Evolutionary conservation across 352 stramenopile species (phyloP).

Genomic region (Phytophthora chlamydospora): DNA sequence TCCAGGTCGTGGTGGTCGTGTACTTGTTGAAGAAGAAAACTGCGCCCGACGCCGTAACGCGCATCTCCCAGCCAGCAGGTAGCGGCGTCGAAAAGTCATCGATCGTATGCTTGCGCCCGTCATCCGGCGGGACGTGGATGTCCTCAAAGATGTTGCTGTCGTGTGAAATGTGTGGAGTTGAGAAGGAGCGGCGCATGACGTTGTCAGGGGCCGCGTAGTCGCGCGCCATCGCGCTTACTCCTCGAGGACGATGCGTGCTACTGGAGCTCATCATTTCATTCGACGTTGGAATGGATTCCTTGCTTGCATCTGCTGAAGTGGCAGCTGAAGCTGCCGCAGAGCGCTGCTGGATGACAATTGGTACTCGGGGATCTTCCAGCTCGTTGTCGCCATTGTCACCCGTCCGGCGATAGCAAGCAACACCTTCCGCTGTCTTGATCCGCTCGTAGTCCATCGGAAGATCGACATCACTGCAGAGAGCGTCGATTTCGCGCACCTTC

Average conservation of each 20-base stretch:
- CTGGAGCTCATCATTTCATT: slow-evolving; percentile 10
- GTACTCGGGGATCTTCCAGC: slow-evolving; percentile 67
- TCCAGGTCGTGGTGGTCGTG: slow-evolving; percentile 78
- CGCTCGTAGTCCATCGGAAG: slow-evolving; percentile 49
- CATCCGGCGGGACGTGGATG: slow-evolving; percentile 56
- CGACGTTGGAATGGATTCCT: not conserved
- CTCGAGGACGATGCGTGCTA: slow-evolving; percentile 31
- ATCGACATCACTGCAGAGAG: slow-evolving; percentile 54
- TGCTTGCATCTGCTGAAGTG: not conserved
- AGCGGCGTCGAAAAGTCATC: slow-evolving; percentile 80
- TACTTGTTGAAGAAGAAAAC: slow-evolving; percentile 86
- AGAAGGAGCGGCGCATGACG: slow-evolving; percentile 46
- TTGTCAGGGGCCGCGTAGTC: slow-evolving; percentile 37
- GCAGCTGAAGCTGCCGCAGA: not conserved
- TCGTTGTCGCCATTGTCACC: slow-evolving; percentile 36
- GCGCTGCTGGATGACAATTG: slow-evolving; percentile 31
- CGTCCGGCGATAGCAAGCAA: slow-evolving; percentile 56
- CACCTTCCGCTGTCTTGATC: slow-evolving; percentile 52
- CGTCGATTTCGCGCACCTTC: slow-evolving; percentile 65
- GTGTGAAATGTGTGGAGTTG: slow-evolving; percentile 43
- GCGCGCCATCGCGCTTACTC: slow-evolving; percentile 26
- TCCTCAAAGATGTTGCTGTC: slow-evolving; percentile 30
- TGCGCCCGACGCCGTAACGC: slow-evolving; percentile 62
- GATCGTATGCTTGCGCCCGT: slow-evolving; percentile 66
- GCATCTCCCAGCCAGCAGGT: slow-evolving; percentile 83